Evolutionary conservation across 2,329 filamentous ascomycete genomes (phyloP), one percentile per base, ranked within the genome.

Genomic region (Diaporthe capsici): DNA sequence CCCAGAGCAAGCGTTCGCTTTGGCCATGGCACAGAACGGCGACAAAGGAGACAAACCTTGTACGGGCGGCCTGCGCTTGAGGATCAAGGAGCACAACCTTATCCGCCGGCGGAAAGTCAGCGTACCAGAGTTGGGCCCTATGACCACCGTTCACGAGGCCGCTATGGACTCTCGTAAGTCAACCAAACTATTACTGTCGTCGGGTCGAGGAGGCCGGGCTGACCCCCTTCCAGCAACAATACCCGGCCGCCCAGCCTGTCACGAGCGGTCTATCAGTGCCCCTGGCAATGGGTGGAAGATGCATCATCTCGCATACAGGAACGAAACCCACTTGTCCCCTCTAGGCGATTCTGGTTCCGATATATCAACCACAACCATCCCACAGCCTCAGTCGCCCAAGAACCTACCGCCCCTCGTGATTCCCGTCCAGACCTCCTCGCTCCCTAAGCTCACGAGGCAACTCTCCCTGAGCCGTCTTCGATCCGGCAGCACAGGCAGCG

Each of bases 151-250:
- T 20, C 91, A 93, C 78, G 92, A 93, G 80, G 84, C 89, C 67
- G 83, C 90, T 71, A 93, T 94, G 91, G 92, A 94, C 83, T 94
- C 92, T 80, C 92, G 92, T 94, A 86, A 85, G 92, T 86, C 61
- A 31, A 51, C 44, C 25, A 37, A n/a, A 34, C 15, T 68, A 76
- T 72, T 70, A 71, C 15, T 25, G 17, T 58, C 73, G 72, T 53
- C 78, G 22, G 25, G 44, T 34, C 8, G 39, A 60, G 28, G 72
- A 72, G 67, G 57, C 71, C 34, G 51, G 70, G 53, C 80, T 81
- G 70, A 83, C 79, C n/a, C 25, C 44, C 25, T 34, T 67, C 61
- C 78, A 93, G 92, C 92, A 77, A 93, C 92, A 39, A 92, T 94
- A 78, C 92, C 92, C 47, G 92, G 91, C 55, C 88, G 91, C 9